phyloP scores from a whole-genome alignment of 352 stramenopile genomes.

The Phytophthora kernoviae region DNA sequence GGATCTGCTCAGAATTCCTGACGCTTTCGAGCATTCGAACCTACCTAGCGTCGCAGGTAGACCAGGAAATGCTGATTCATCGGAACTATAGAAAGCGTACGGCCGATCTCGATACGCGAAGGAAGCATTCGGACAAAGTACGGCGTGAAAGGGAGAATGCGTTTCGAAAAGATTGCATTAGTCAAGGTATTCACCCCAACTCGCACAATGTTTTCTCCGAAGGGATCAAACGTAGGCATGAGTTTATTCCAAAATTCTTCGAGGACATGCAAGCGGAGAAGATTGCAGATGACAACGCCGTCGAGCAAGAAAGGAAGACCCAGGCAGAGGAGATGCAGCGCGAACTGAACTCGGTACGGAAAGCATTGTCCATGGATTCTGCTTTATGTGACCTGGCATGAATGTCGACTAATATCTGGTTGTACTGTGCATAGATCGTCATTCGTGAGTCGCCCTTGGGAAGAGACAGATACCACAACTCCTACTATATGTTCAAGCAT shows the following conservation, averaged over 20 bases:
- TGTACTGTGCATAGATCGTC: conserved; percentile 36
- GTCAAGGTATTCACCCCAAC: conserved; percentile 68
- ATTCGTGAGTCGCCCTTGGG: conserved; percentile 74
- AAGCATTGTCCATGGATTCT: neutral
- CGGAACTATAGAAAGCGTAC: conserved; percentile 57
- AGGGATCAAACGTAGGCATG: conserved; percentile 60
- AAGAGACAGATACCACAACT: conserved; percentile 77
- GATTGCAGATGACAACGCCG: conserved; percentile 49
- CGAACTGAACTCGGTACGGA: conserved; percentile 39
- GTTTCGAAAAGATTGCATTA: conserved; percentile 64
- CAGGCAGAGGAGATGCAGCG: conserved; percentile 45
- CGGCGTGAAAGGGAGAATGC: conserved; percentile 62
- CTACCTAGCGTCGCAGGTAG: conserved; percentile 61
- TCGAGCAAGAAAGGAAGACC: conserved; percentile 55
- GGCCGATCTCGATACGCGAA: conserved; percentile 56
- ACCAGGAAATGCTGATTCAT: conserved; percentile 61
- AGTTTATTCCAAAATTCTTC: conserved; percentile 73
- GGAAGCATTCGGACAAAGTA: conserved; percentile 53
- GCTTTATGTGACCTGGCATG: neutral
- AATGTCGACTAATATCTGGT: neutral
- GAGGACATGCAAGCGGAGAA: conserved; percentile 60
- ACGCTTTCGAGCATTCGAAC: conserved; percentile 58
- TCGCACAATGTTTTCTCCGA: conserved; percentile 71
- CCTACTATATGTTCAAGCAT: conserved; percentile 81
- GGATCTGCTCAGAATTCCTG: conserved; percentile 72